Evolutionary conservation across 306 rosid species (phyloP), one percentile per base, ranked within the genome.

Genomic region (Castanopsis chinensis): DNA sequence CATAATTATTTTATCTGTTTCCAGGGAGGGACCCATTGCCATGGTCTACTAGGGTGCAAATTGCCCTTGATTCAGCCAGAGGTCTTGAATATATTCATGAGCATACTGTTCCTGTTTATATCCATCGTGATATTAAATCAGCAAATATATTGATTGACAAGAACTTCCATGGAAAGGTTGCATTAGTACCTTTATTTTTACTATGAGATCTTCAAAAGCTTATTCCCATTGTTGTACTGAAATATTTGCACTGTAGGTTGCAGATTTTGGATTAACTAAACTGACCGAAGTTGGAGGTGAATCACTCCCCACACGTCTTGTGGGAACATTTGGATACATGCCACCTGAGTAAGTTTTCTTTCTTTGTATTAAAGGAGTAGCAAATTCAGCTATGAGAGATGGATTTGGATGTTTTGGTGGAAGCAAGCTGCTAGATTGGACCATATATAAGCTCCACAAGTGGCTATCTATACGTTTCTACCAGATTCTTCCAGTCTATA

Each of bases 1-100:
- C 76, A 72, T 78, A n/a, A 51, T 49, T 67, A 18, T 71, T 28
- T 75, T 80, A 13, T 64, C 33, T 60, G 76, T 78, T 74, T 33
- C 80, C 83, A 93, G 99, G 78, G 83, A 86, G 90, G 82, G 93
- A 95, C 60, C 96, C 97, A 2, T 57, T 95, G 60, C 85, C 96
- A 58, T 95, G 99, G 99, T 80, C 96, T 82, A 80, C 84, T 45
- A 88, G 99, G 76, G 96, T 95, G 77, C 99, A 93, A 84, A 90
- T 95, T 83, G 98, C 98, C 53, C 80, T 95, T 83, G 99, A 95
- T 87, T 95, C 99, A 25, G 98, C 99, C 45, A 88, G 98, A 87
- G 99, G 99, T 68, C 97, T 95, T 37, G 99, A 95, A 83, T 93
- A 93, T 83, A 93, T 95, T 84, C 99, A 95, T 20, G 99, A 95